These are phyloP conservation scores for Yamadazyma insecticola DNA, from an alignment of 805 yeast genomes.

Conservation along the genomic window DNA sequence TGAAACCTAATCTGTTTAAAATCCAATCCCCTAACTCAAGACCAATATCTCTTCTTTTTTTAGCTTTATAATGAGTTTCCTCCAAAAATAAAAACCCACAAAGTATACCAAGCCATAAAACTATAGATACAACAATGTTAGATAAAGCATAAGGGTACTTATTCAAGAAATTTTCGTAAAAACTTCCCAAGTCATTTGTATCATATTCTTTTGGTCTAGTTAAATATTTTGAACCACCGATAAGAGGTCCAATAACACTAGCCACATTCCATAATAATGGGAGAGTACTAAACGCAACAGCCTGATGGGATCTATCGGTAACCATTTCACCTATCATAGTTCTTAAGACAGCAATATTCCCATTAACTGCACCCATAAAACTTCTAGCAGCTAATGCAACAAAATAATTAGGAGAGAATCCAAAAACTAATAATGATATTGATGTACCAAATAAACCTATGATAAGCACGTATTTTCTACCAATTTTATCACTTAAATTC, in stretches of 20 bases:
- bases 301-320: constrained; percentile 52
- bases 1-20: constrained; percentile 19
- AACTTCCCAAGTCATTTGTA: constrained; percentile 5
- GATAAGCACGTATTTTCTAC: constrained; percentile 51
- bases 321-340: constrained; percentile 62
- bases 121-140: constrained; percentile 28
- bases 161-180: constrained; percentile 24
- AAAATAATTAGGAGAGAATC: constrained; percentile 48
- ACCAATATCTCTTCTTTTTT: constrained; percentile 24
- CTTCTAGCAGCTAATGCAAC: constrained; percentile 52
- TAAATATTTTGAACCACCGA: constrained; percentile 48
- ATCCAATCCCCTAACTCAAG: constrained; percentile 34
- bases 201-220: constrained; percentile 34
- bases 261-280: constrained; percentile 63
- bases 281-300: constrained; percentile 56
- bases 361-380: constrained; percentile 54
- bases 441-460: constrained; percentile 52
- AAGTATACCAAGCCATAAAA: constrained; percentile 21
- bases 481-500: constrained; percentile 46
- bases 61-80: constrained; percentile 27
- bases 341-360: constrained; percentile 61
- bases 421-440: constrained; percentile 45
- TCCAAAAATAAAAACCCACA: constrained; percentile 33
- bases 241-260: constrained; percentile 55
- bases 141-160: constrained; percentile 36